phyloP scores from a whole-genome alignment of 228 moss, liverwort and hornwort genomes.

The Sphagnum magellanicum region DNA sequence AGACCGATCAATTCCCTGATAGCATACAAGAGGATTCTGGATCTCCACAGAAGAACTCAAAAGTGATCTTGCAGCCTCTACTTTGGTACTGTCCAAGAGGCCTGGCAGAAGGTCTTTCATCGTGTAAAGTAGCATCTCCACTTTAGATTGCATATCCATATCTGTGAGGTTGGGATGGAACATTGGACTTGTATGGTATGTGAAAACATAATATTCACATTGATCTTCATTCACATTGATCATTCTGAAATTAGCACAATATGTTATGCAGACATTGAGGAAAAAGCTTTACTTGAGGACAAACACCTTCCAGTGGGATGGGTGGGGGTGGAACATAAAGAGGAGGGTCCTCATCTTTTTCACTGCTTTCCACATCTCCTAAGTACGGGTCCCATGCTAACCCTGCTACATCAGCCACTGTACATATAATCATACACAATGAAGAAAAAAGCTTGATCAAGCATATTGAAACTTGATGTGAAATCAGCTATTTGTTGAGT shows the following conservation, averaged over 20 bases:
- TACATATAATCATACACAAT: neutral
- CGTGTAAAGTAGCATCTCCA: slow-evolving; percentile 60
- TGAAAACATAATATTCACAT: no score
- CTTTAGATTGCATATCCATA: slow-evolving; percentile 34
- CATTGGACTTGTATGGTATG: no score
- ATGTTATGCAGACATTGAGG: neutral
- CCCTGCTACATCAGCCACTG: slow-evolving; percentile 6
- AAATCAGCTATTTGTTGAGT: neutral
- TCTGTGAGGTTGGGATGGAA: slow-evolving; percentile 8
- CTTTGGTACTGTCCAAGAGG: slow-evolving; percentile 39
- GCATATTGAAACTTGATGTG: neutral
- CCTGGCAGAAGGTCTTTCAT: slow-evolving; percentile 54
- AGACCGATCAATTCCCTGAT: slow-evolving; percentile 44
- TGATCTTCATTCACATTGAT: no score
- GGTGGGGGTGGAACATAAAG: slow-evolving; percentile 55
- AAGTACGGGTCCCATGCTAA: slow-evolving; percentile 48
- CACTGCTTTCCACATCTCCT: slow-evolving; percentile 53
- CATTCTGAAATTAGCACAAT: neutral
- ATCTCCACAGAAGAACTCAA: slow-evolving; percentile 58
- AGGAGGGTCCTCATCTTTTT: slow-evolving; percentile 64
- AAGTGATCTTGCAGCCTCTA: slow-evolving; percentile 23
- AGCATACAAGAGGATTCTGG: slow-evolving; percentile 58
- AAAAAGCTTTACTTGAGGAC: neutral
- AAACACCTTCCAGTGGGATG: slow-evolving; percentile 49
- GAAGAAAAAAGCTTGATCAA: neutral